Base-by-base conservation (phyloP, 345 rosid genomes). In the Balakata baccata region DNA sequence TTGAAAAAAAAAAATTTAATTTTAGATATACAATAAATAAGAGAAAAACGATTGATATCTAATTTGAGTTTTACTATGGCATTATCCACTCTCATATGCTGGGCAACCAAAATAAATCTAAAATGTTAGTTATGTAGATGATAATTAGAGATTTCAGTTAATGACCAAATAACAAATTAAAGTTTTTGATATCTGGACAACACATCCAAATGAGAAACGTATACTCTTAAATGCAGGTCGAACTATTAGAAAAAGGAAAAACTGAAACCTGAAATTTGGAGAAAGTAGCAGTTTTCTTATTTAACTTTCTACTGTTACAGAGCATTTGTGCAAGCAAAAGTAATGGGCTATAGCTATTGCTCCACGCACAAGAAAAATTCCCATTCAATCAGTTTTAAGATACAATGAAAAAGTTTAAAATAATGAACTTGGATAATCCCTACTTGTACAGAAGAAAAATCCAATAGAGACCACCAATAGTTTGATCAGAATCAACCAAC, bases 291-390 rank as follows among this genome's bases (percentile, higher is more conserved):
- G 71, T 66, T 62, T 68, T 79, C 68, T 81, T 77, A 77, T 75
- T 75, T 80, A 72, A 75, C 51, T 78, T 70, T 75, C 82, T 74
- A 82, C 70, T 41, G 86, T 84, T 81, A 81, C 87, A 79, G 59
- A 75, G 53, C 76, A 50, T 76, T 52, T 68, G 60, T 34, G 85
- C 77, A 66, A 80, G 78, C 77, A 79, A 41, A 64, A 25, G 64
- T 58, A 49, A 72, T 29, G 76, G 64, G 66, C 71, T 73, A 68
- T 66, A 77, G 54, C 65, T 64, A 74, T 71, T 65, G 77, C 34
- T 29, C 34, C 34, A 29, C 34, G 34, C 79, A 70, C 62, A 81
- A 75, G 78, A 72, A 64, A 76, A 70, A 69, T 74, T 68, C 72
- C 66, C 70, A 79, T 81, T 80, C 80, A 77, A 80, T 71, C 75